Conservation (phyloP, 2,329 filamentous ascomycete genomes). For the Neofusicoccum cordaticola region DNA sequence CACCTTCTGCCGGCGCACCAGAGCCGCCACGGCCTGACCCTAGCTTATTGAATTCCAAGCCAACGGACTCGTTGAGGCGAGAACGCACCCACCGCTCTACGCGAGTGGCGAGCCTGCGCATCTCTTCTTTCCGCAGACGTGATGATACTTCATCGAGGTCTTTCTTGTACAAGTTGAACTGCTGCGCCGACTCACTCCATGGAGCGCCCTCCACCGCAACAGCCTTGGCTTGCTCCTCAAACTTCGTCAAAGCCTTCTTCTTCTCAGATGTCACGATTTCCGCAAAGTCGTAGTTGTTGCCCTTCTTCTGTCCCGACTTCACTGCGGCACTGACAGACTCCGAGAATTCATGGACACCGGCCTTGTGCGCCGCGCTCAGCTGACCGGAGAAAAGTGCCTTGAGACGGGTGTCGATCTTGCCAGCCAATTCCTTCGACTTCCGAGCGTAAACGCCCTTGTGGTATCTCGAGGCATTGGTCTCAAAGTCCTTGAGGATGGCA, state of each 20-base stretch:
- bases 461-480: constrained; percentile 86
- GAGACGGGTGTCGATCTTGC: constrained; percentile 82
- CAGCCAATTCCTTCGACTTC: constrained; percentile 80
- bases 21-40: constrained; percentile 81
- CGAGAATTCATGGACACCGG: constrained; percentile 77
- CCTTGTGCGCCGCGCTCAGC: constrained; percentile 82
- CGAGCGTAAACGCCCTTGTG: constrained; percentile 92
- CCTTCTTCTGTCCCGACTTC: constrained; percentile 89
- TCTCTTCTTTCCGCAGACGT: constrained; percentile 87
- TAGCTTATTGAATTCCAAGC: constrained; percentile 93
- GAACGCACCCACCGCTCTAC: constrained; percentile 93
- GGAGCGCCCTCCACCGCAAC: constrained; percentile 73
- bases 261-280: constrained; percentile 87
- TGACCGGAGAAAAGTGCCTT: constrained; percentile 89
- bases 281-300: constrained; percentile 87
- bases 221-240: constrained; percentile 71
- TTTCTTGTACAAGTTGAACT: constrained; percentile 77
- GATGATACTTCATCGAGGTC: constrained; percentile 87
- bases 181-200: constrained; percentile 85
- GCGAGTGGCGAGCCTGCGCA: constrained; percentile 84
- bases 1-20: constrained; percentile 74
- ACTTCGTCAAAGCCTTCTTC: constrained; percentile 68
- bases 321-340: constrained; percentile 84
- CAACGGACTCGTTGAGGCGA: constrained; percentile 80
- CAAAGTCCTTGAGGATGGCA: constrained; percentile 78